These are phyloP conservation scores for Dunaliella primolecta DNA, from an alignment of 139 green algal genomes.

Conservation along the genomic window DNA sequence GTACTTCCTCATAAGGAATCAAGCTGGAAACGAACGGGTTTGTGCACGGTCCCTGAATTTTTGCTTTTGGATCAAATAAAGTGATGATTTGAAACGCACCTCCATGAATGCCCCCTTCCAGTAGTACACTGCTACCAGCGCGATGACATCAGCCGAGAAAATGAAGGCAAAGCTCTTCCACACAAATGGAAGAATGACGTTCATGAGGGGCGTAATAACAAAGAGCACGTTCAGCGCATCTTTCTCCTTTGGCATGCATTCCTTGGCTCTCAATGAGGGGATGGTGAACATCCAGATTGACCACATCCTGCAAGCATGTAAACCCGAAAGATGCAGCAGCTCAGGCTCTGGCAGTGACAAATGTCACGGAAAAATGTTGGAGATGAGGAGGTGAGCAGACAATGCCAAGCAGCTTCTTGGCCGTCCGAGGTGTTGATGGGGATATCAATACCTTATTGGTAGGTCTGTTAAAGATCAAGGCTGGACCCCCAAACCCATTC, in stretches of 20 bases:
- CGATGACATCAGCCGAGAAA: conserved; percentile 78
- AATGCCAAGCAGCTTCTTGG: background rate
- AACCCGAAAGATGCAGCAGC: background rate
- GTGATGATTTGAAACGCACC: conserved; percentile 27
- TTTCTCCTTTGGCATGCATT: conserved; percentile 91
- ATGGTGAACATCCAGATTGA: conserved; percentile 97
- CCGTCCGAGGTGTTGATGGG: no score
- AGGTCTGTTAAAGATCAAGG: no score
- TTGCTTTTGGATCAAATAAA: no score
- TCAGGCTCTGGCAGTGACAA: background rate
- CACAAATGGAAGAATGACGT: conserved; percentile 89
- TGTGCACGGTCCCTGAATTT: no score
- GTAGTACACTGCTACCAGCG: conserved; percentile 70
- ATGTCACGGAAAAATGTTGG: conserved; percentile 6
- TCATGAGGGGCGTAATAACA: conserved; percentile 85
- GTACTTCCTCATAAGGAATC: no score
- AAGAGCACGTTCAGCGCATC: conserved; percentile 96
- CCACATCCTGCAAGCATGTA: conserved; percentile 81
- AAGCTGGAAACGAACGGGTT: no score
- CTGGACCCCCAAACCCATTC: no score
- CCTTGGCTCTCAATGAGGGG: conserved; percentile 83
- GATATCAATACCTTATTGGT: no score
- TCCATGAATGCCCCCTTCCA: conserved; percentile 68
- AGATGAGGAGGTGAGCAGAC: background rate
- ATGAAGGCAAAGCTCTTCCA: conserved; percentile 93